Percentiles rank a stretch among this genome's conserved stretches.
Evolutionary conservation across 495 filamentous ascomycete species (phyloP).

Genomic region (Cairneyella variabilis): DNA sequence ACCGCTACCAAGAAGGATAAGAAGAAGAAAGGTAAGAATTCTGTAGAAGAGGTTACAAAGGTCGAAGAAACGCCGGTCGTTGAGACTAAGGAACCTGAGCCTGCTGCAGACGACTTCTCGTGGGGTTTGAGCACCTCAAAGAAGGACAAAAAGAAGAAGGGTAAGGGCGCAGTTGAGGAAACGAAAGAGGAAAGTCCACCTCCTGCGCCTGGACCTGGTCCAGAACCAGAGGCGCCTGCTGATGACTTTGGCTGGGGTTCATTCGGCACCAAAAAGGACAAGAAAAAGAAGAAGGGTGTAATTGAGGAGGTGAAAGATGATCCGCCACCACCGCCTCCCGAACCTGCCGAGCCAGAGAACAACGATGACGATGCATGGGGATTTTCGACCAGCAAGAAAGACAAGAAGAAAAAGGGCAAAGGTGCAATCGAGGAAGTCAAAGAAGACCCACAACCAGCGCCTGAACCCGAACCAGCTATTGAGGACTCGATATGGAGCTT

Average conservation of each 20-base stretch:
- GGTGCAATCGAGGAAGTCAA: slow-evolving; percentile 22
- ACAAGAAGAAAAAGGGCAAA: slow-evolving; percentile 33
- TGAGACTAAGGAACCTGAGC: neutral
- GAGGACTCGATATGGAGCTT: too few species aligned
- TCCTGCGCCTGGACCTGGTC: slow-evolving; percentile 15
- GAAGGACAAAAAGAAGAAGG: slow-evolving; percentile 35
- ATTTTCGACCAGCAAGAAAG: slow-evolving; percentile 26
- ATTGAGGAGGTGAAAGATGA: slow-evolving; percentile 7
- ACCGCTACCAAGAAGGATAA: neutral
- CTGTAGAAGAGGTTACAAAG: slow-evolving; percentile 2
- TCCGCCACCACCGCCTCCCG: slow-evolving; percentile 2
- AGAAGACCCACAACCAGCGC: neutral
- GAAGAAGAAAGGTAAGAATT: slow-evolving; percentile 4
- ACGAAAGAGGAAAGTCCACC: neutral
- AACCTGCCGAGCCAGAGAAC: slow-evolving; percentile 30
- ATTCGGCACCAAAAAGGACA: neutral
- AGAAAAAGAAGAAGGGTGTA: neutral
- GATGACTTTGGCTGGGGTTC: neutral
- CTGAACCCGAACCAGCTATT: too few species aligned
- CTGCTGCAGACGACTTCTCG: slow-evolving; percentile 20
- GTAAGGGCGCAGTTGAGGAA: slow-evolving; percentile 26
- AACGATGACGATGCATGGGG: slow-evolving; percentile 9
- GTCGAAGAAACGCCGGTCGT: slow-evolving; percentile 2
- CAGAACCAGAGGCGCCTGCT: neutral
- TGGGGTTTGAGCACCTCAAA: slow-evolving; percentile 24